A percentile compares a stretch with the other conserved stretches of the same genome.
These are phyloP conservation scores for Ulota crispa DNA, from an alignment of 225 moss, liverwort and hornwort genomes.

Conservation along the genomic window DNA sequence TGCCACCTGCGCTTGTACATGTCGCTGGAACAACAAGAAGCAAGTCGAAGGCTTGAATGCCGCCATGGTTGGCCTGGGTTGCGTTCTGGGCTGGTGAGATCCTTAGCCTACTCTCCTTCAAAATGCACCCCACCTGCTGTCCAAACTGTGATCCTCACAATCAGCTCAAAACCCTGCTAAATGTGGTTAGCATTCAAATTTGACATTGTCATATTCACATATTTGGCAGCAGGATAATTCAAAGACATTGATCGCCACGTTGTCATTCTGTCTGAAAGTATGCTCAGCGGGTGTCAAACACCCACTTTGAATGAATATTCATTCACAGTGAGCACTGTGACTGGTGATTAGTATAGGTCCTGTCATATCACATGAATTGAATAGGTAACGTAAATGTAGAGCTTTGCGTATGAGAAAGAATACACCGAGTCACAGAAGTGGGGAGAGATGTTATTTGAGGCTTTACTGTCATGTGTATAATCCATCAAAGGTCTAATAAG, in stretches of 20 bases:
- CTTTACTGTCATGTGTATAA: no score
- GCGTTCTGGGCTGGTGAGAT: slow-evolving; percentile 46
- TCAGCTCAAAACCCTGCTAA: no score
- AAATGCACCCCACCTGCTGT: no score
- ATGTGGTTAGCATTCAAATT: no score
- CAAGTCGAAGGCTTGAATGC: slow-evolving; percentile 35
- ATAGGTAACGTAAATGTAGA: not conserved
- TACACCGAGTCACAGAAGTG: no score
- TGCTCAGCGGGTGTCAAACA: not conserved
- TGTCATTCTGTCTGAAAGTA: not conserved
- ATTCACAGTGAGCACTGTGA: not conserved
- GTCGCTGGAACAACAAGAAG: slow-evolving; percentile 41
- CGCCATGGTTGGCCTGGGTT: slow-evolving; percentile 35
- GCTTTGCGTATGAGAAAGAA: no score
- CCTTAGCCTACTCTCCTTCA: no score
- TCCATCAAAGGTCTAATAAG: no score
- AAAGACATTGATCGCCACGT: not conserved
- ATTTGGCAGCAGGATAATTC: no score
- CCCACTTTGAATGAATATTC: not conserved
- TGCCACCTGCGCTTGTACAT: slow-evolving; percentile 40
- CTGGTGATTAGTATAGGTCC: not conserved
- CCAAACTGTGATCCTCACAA: no score
- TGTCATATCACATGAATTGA: not conserved
- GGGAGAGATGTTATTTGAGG: no score
- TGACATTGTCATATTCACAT: no score